Evolutionary conservation across 108 stramenopile genomes (phyloP), one percentile per base, ranked within the genome.

Genomic region (Cyclotella cryptica): DNA sequence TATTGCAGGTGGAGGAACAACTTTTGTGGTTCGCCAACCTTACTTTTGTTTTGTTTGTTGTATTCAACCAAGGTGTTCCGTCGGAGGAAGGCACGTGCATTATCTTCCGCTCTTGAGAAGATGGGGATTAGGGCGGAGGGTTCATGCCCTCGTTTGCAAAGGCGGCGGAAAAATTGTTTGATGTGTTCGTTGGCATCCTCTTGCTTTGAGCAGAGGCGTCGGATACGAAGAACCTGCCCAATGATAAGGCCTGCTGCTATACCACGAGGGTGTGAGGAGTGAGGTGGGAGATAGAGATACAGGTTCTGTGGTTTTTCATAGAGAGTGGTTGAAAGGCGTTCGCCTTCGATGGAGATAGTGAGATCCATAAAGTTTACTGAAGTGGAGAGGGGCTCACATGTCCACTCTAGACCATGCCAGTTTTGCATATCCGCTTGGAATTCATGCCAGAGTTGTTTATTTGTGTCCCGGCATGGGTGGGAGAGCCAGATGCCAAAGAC

Each of bases 311-410:
- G 28, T 55, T 74, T 79, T 40, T 74, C 72, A 17, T 43, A 79
- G 18, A 79, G 44, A 13, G 65, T 74, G 3, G 73, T 52, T 26
- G 22, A 22, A 0, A 79, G 49, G 12, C 41, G 18, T 5, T n/a
- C 40, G 1, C 55, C 30, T 0, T 35, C 24, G 29, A 82, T 82
- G 15, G 41, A 54, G 21, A 82, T 72, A 10, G 41, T 52, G 10
- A 82, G 21, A 29, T 82, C 76, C 60, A 78, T 72, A 49, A 82
- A 82, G 26, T 52, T 41, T 15, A 78, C 70, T 0, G 29, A 42
- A 10, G 22, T 51, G 14, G 43, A 35, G n/a, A 27, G 69, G 17
- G 35, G 0, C 5, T 30, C 61, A 26, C 51, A 81, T 0, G 15
- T 41, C 80, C 80, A 81, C 15, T 63, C 5, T 0, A 81, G 24